Base-by-base conservation (phyloP, 2,329 filamentous ascomycete genomes). In the Monosporascus sp. region DNA sequence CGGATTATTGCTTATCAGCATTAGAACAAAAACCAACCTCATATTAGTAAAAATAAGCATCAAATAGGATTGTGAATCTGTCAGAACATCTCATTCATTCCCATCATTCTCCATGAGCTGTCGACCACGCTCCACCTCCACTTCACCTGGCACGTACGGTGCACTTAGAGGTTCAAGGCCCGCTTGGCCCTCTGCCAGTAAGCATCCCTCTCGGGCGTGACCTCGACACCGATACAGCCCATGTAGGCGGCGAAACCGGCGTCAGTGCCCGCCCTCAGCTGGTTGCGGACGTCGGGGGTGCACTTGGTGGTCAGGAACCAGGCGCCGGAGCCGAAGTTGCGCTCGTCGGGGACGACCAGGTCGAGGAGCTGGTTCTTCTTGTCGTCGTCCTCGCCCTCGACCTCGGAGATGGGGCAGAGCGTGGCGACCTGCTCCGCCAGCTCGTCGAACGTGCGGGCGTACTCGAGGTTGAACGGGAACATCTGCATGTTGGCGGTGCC, bases 401-500 rank as follows among this genome's bases (percentile, higher is more conserved):
- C 36, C 11, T 57, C 40, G 34, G 53, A 37, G 38, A 61, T 55
- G 50, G 67, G 60, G 14, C 63, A 61, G 9, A 69, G 63, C 41
- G 72, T 67, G 2, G 61, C 45, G 26, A 68, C 56, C 54, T 73
- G 53, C 24, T 58, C 52, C 47, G 65, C 60, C 27, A 81, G 61
- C 20, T 54, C 74, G 1, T 68, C 59, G 50, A 82, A 66, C 9
- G 64, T 68, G 52, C 69, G 61, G n/a, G 78, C 80, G 63, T 81
- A 83, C 55, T 68, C 2, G 2, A 74, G 56, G 64, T 80, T 81
- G 68, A 57, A 79, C 2, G 52, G 43, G 36, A 69, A 57, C 69
- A 70, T 70, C 64, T 81, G 78, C 77, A 82, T 79, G 67, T 81
- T 81, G 56, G 73, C 73, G 2, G 88, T 91, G 24, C 88, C 88